Evolutionary conservation across 495 filamentous ascomycete species (phyloP), one percentile per base, ranked within the genome.

Genomic region (Hyaloscypha finlandica): DNA sequence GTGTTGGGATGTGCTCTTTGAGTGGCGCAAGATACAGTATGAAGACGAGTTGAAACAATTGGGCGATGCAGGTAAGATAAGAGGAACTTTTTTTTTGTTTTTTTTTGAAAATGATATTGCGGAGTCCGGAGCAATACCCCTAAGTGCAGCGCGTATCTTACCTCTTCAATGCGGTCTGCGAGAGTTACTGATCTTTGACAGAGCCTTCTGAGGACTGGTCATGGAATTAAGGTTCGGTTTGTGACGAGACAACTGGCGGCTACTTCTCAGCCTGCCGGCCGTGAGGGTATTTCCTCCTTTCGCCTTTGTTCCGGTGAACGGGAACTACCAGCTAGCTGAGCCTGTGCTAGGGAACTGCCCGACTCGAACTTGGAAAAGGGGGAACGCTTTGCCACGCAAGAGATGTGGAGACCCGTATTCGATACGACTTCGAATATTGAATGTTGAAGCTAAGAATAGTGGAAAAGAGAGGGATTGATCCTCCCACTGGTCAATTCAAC

Each of bases 151-250:
- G 20, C 55, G 2, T 58, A 29, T 32, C 32, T n/a, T 30, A 6
- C 6, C 2, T 53, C 51, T 56, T 29, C 19, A 0, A 11, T 56
- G 22, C 22, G 20, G 3, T 37, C 29, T 59, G 3, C 11, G 19
- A 11, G 35, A 8, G 56, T 59, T 59, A 39, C 56, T 19, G n/a
- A 59, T 37, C 30, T 4, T 59, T 19, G 56, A 37, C 6, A 19
- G n/a, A 59, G 56, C n/a, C 31, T 37, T 20, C n/a, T 37, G 9
- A 59, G 8, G 8, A 59, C 12, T 33, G 56, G 56, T 30, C 56
- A 59, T 59, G 31, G 30, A 59, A 33, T 59, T 59, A 59, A 59
- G 56, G 56, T 59, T 59, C 30, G 56, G 1, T 4, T 37, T 48
- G 42, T 19, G 16, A 48, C 42, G 11, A 48, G 42, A 48, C 42